Evolutionary conservation across 2,329 filamentous ascomycete genomes (phyloP).

Genomic region (Sclerotinia sclerotiorum): DNA sequence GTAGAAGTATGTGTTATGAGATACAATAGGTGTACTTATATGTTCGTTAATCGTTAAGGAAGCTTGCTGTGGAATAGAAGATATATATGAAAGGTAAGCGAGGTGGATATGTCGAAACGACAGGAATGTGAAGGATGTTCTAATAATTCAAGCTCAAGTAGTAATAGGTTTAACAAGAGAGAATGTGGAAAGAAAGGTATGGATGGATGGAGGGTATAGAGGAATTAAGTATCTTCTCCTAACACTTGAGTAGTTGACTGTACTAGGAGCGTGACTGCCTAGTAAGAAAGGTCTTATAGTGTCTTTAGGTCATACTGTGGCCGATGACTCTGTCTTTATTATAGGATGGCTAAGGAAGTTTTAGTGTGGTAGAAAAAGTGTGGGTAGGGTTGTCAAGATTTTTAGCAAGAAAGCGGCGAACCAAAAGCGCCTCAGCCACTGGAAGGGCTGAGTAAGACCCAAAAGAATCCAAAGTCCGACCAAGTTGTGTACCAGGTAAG

Average conservation of each 20-base stretch:
- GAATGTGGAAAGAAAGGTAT: constrained; percentile 7
- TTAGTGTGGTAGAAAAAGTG: constrained; percentile 12
- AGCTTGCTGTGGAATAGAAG: constrained; percentile 12
- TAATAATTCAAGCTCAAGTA: constrained; percentile 3
- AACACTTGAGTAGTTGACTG: constrained; percentile 16
- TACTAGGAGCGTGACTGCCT: constrained; percentile 22
- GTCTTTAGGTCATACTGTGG: constrained; percentile 17
- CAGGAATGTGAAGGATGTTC: constrained; percentile 19
- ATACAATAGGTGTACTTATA: constrained; percentile 1
- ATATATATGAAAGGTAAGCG: not conserved
- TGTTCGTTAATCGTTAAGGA: constrained; percentile 12
- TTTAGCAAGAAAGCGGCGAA: constrained; percentile 7
- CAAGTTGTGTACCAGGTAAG: not conserved
- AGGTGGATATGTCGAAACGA: constrained; percentile 2
- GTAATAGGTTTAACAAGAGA: constrained; percentile 19
- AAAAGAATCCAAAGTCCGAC: not conserved
- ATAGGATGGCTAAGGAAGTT: not conserved
- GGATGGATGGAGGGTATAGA: constrained; percentile 6
- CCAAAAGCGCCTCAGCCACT: constrained; percentile 23
- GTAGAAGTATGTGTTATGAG: not conserved
- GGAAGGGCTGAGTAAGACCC: constrained; percentile 20
- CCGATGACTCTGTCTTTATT: constrained; percentile 16
- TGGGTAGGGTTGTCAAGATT: not conserved
- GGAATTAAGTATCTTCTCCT: constrained; percentile 23
- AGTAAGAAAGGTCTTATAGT: constrained; percentile 7